Evolutionary conservation across 1,284 basidiomycete species (phyloP).

Genomic region (Cystobasidium pallidum): DNA sequence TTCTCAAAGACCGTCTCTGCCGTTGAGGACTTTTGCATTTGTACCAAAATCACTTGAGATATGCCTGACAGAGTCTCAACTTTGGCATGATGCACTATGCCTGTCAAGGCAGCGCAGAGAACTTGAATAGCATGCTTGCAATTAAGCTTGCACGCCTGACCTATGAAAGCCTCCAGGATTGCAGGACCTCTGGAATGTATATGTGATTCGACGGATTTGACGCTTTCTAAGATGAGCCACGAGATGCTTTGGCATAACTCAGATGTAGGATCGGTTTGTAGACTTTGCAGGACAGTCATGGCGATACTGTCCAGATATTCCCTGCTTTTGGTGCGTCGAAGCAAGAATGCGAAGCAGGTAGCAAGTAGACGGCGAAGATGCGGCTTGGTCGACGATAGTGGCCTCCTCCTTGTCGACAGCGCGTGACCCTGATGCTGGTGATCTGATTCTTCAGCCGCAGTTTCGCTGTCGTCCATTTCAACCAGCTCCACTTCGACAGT

Average conservation of each 20-base stretch:
- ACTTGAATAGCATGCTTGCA: neutral
- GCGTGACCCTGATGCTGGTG: neutral
- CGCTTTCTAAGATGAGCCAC: slow-evolving; percentile 48
- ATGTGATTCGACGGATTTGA: slow-evolving; percentile 49
- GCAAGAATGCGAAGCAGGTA: slow-evolving; percentile 51
- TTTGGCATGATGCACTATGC: slow-evolving; percentile 17
- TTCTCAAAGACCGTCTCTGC: neutral
- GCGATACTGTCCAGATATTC: slow-evolving; percentile 41
- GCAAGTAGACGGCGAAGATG: slow-evolving; percentile 52
- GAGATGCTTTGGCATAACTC: slow-evolving; percentile 46
- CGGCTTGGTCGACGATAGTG: slow-evolving; percentile 49
- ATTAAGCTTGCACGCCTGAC: neutral
- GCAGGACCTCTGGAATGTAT: slow-evolving; percentile 49
- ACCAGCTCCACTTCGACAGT: neutral
- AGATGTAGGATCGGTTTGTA: slow-evolving; percentile 34
- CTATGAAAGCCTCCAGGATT: slow-evolving; percentile 46
- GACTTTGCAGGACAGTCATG: slow-evolving; percentile 42
- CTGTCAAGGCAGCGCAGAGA: slow-evolving; percentile 32
- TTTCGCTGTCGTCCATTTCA: neutral
- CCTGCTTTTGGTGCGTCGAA: slow-evolving; percentile 47
- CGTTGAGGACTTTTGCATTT: neutral
- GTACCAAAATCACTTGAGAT: neutral
- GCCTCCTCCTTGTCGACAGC: neutral
- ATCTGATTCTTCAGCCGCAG: neutral
- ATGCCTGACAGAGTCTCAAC: slow-evolving; percentile 2